A percentile compares a stretch with the other conserved stretches of the same genome.
These are phyloP conservation scores for Favolaschia claudopus DNA, from an alignment of 768 basidiomycete genomes.

Conservation along the genomic window DNA sequence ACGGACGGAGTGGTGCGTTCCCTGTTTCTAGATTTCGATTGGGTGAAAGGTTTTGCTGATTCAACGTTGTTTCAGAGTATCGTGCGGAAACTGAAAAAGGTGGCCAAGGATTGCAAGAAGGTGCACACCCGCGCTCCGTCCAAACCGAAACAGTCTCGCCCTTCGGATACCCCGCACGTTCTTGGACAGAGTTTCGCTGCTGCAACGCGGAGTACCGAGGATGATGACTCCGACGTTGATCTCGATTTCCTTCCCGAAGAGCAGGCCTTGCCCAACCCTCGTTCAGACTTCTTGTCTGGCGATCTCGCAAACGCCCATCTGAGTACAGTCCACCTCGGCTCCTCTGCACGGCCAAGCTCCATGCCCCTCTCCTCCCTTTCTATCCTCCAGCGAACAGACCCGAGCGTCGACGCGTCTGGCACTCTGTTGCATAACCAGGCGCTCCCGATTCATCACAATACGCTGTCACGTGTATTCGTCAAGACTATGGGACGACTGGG, in stretches of 20 bases:
- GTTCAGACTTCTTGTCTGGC: slow-evolving; percentile 42
- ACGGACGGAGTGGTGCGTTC: slow-evolving; percentile 74
- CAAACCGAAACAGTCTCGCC: slow-evolving; percentile 39
- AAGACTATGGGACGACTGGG: slow-evolving; percentile 86
- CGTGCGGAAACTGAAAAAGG: slow-evolving; percentile 82
- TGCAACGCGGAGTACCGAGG: slow-evolving; percentile 55
- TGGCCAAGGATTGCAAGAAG: slow-evolving; percentile 82
- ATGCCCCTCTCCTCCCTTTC: slow-evolving; percentile 64
- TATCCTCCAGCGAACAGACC: slow-evolving; percentile 69
- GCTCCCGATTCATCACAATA: slow-evolving; percentile 64
- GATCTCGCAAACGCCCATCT: slow-evolving; percentile 61
- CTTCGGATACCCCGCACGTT: slow-evolving; percentile 50
- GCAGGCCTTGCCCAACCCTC: slow-evolving; percentile 38
- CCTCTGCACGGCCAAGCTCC: slow-evolving; percentile 52
- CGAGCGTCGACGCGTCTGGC: slow-evolving; percentile 40
- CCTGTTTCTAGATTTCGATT: neutral
- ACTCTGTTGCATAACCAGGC: slow-evolving; percentile 48
- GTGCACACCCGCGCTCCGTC: slow-evolving; percentile 57
- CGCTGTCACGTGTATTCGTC: slow-evolving; percentile 78
- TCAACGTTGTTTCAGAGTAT: slow-evolving; percentile 61
- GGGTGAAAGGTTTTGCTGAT: slow-evolving; percentile 1
- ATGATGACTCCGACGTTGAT: slow-evolving; percentile 77
- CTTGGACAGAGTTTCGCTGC: slow-evolving; percentile 75
- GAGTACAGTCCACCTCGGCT: slow-evolving; percentile 46
- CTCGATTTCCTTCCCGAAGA: slow-evolving; percentile 75